Percentiles rank a stretch among this genome's conserved stretches.
These are phyloP conservation scores for Penicillium hordei DNA, from an alignment of 2,329 filamentous ascomycete genomes.

Conservation along the genomic window DNA sequence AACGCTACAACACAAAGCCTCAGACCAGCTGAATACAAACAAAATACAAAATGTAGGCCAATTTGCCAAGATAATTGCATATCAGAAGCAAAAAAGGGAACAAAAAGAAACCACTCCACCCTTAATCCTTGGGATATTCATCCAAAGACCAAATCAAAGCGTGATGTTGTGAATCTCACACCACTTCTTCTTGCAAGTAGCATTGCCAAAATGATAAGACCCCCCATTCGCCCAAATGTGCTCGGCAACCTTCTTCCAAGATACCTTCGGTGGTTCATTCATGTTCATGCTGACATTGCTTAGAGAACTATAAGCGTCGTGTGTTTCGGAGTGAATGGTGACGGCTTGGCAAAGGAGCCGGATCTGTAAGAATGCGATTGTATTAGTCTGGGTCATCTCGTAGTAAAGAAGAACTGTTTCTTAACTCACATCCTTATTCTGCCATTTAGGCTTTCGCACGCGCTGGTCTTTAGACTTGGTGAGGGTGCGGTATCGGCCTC, in stretches of 20 bases:
- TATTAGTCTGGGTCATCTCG: not conserved
- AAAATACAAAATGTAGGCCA: not conserved
- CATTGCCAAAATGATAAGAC: conserved; percentile 60
- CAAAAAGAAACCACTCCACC: not conserved
- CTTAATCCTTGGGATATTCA: accelerated
- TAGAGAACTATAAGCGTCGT: not conserved
- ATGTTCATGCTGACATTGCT: not conserved
- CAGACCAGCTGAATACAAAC: conserved; percentile 4
- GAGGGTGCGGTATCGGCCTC: conserved; percentile 48
- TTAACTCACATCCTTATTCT: conserved; percentile 43
- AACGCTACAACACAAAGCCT: not conserved
- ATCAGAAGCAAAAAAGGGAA: not conserved
- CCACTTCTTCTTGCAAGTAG: conserved; percentile 65
- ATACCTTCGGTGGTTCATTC: conserved; percentile 45
- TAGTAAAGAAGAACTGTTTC: not conserved
- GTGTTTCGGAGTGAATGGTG: conserved; percentile 19
- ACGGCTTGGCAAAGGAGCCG: conserved; percentile 45
- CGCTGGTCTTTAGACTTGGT: conserved; percentile 48
- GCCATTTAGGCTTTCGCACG: conserved; percentile 48
- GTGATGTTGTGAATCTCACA: conserved; percentile 43
- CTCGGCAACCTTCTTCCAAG: conserved; percentile 60
- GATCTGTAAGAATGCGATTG: conserved; percentile 30
- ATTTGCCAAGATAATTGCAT: not conserved
- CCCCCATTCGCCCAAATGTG: conserved; percentile 55
- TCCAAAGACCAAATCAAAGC: conserved; percentile 6